Evolutionary conservation across 2,329 filamentous ascomycete species (phyloP), one percentile per base, ranked within the genome.

Genomic region (Aspergillus floridensis): DNA sequence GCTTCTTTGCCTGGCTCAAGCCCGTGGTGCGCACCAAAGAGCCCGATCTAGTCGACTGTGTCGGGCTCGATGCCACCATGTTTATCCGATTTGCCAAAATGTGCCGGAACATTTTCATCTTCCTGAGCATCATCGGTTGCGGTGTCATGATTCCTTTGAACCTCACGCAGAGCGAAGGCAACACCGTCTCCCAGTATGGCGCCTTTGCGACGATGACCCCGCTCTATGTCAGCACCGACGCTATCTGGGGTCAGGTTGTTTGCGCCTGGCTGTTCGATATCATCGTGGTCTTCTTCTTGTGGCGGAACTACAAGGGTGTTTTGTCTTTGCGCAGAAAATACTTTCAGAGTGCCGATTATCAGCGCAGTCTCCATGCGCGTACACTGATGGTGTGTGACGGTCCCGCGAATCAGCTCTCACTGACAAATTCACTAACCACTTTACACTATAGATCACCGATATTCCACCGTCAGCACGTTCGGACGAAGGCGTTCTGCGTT

Each of bases 11-110:
- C 51, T 99, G 95, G 95, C 75, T 96, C 32, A 81, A 81, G 21
- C 93, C 93, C 0, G 79, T 99, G 32, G 82, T 92, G 76, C 85
- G 82, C 61, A 93, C 90, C 14, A 88, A 85, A 60, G 95, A 99
- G 78, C 79, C 86, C 57, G 84, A 90, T 14, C 77, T 97, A 62
- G 83, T 96, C 24, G 84, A 89, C n/a, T 87, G 89, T 68, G 88
- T 96, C 44, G 95, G 95, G 53, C 81, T 99, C 79, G 95, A 99
- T 76, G 95, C 93, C 8, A 89, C 90, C 8, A 79, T 99, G 51
- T 98, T 99, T 74, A 80, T 99, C 65, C 88, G 93, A 55, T 93
- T 97, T 70, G 86, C 88, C 53, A 84, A 88, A 66, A 98, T 99
- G 95, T 91, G 91, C 71, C 88, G 95, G 61, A 95, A 96, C 73